phyloP scores from a whole-genome alignment of 2,329 filamentous ascomycete species.

The Blastomyces parvus region DNA sequence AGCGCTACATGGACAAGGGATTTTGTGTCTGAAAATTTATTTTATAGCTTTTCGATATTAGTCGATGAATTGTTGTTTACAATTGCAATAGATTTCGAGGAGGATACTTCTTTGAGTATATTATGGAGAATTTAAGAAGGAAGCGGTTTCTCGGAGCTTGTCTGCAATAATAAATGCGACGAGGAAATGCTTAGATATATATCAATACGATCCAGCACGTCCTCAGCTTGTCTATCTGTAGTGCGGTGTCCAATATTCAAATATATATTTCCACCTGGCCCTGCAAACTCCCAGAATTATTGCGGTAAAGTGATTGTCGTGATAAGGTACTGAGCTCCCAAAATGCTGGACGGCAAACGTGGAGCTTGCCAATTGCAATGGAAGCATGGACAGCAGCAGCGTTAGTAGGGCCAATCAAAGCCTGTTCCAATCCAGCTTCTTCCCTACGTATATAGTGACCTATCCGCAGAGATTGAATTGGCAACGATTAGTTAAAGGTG shows the following conservation, averaged over 20 bases:
- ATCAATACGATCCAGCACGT: too few species aligned
- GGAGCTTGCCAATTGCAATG: not conserved
- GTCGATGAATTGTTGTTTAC: not conserved
- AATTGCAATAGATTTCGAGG: not conserved
- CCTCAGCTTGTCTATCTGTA: not conserved
- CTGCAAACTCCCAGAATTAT: not conserved
- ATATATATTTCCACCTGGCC: not conserved
- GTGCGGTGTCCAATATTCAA: not conserved
- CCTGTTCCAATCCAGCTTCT: too few species aligned
- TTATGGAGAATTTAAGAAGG: too few species aligned
- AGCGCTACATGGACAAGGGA: not conserved
- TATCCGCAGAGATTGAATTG: too few species aligned
- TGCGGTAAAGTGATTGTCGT: not conserved
- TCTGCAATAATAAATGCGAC: too few species aligned
- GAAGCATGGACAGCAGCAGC: too few species aligned
- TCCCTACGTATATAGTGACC: too few species aligned
- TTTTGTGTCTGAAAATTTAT: not conserved
- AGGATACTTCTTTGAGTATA: too few species aligned
- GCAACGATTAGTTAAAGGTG: too few species aligned
- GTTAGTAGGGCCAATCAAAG: too few species aligned
- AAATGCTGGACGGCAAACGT: not conserved
- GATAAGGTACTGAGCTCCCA: not conserved
- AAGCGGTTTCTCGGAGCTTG: too few species aligned
- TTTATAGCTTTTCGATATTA: not conserved
- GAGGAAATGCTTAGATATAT: too few species aligned